A percentile compares a stretch with the other conserved stretches of the same genome.
Evolutionary conservation across 2,329 filamentous ascomycete species (phyloP).

Genomic region (Xylariaceae sp.): DNA sequence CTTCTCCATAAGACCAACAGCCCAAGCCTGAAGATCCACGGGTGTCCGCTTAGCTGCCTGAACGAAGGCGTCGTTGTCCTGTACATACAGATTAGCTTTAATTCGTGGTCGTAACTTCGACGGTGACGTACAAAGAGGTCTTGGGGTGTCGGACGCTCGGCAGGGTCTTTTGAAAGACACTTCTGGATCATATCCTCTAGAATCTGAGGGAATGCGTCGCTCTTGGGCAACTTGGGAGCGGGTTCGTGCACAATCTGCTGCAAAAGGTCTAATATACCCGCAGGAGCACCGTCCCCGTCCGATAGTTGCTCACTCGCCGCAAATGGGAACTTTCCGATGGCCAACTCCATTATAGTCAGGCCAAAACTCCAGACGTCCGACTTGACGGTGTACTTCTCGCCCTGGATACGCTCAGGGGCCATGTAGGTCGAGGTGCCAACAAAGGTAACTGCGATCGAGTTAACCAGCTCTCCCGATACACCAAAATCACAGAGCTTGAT

Average conservation of each 20-base stretch:
- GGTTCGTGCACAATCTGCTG: slow-evolving; percentile 98
- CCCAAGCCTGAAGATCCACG: slow-evolving; percentile 90
- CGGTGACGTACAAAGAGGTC: slow-evolving; percentile 72
- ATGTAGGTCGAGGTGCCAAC: slow-evolving; percentile 99
- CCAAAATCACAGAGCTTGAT: slow-evolving; percentile 99
- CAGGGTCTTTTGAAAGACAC: slow-evolving; percentile 85
- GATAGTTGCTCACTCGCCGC: slow-evolving; percentile 64
- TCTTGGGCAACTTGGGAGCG: slow-evolving; percentile 88
- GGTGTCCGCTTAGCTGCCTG: slow-evolving; percentile 95
- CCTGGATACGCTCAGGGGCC: slow-evolving; percentile 96
- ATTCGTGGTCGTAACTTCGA: slow-evolving; percentile 9
- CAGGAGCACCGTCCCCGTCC: slow-evolving; percentile 75
- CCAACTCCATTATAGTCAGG: slow-evolving; percentile 90
- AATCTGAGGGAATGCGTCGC: slow-evolving; percentile 92
- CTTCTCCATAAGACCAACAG: slow-evolving; percentile 85
- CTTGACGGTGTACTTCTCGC: slow-evolving; percentile 94
- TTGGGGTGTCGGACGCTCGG: slow-evolving; percentile 83
- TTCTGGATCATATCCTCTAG: slow-evolving; percentile 96
- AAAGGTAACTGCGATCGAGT: slow-evolving; percentile 96
- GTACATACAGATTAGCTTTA: slow-evolving; percentile 24
- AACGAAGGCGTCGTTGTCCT: slow-evolving; percentile 92
- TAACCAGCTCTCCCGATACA: slow-evolving; percentile 95
- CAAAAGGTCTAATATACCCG: slow-evolving; percentile 89
- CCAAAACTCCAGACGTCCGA: slow-evolving; percentile 99
- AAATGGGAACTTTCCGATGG: slow-evolving; percentile 96